phyloP scores from a whole-genome alignment of 306 rosid species.

The Hippophae tibetana region DNA sequence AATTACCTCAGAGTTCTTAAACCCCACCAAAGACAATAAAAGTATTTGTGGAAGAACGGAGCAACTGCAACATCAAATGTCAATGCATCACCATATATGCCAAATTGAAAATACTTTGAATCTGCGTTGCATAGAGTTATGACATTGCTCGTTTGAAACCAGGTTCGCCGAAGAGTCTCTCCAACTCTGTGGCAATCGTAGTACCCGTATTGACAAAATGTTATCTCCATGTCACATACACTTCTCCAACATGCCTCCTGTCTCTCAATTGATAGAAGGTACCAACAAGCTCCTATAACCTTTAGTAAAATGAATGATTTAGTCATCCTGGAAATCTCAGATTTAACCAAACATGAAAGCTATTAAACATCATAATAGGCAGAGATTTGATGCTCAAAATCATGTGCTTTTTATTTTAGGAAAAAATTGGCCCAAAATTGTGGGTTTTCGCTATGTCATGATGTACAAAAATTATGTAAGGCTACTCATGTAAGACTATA shows the following conservation, averaged over 20 bases:
- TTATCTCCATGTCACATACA: constrained; percentile 28
- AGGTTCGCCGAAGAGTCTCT: constrained; percentile 25
- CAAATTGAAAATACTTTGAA: constrained; percentile 35
- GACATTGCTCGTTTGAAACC: constrained; percentile 47
- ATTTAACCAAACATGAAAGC: background rate
- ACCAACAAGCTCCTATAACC: constrained; percentile 53
- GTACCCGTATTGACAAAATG: constrained; percentile 29
- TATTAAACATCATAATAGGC: background rate
- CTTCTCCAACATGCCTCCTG: constrained; percentile 60
- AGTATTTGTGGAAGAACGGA: constrained; percentile 37
- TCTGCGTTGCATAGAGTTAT: constrained; percentile 30
- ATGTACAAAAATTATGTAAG: no score
- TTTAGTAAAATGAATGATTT: constrained; percentile 8
- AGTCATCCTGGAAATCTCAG: background rate
- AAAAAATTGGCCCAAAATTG: no score
- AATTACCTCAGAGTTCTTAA: constrained; percentile 12
- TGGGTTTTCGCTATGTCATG: no score
- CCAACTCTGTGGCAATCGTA: constrained; percentile 28
- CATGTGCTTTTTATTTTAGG: no score
- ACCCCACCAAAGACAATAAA: constrained; percentile 31
- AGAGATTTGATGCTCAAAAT: no score
- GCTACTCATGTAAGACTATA: no score
- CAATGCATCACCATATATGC: constrained; percentile 42
- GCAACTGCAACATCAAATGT: constrained; percentile 24
- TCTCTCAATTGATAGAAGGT: constrained; percentile 36